phyloP scores from a whole-genome alignment of 495 filamentous ascomycete genomes.

The Penicillium bovifimosum region DNA sequence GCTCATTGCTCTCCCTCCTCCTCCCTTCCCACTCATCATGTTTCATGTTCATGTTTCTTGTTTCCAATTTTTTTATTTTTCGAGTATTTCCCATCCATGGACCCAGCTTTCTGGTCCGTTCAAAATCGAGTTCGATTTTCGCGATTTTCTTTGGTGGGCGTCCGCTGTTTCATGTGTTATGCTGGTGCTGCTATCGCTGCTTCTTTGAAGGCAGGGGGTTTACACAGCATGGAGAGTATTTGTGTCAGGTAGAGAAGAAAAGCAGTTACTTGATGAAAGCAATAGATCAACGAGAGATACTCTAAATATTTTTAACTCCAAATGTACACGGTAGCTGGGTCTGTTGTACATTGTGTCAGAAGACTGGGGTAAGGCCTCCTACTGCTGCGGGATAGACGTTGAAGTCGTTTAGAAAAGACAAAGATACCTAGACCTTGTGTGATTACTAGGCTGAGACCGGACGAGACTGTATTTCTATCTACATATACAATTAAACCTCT shows the following conservation, averaged over 20 bases:
- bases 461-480: conserved; percentile 13
- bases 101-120: conserved; percentile 13
- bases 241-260: conserved; percentile 23
- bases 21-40: conserved; percentile 15
- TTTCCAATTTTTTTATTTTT: conserved; percentile 21
- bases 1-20: too few relatives aligned
- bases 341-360: too few relatives aligned
- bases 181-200: conserved; percentile 21
- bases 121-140: conserved; percentile 35
- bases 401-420: not conserved
- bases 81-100: conserved; percentile 16
- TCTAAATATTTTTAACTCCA: conserved; percentile 2
- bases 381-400: not conserved
- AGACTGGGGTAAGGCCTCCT: too few relatives aligned
- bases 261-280: conserved; percentile 30
- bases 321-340: too few relatives aligned
- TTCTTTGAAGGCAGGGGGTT: conserved; percentile 11
- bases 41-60: conserved; percentile 12
- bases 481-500: conserved; percentile 19
- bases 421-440: not conserved
- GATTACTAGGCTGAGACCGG: not conserved
- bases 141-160: conserved; percentile 24
- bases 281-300: conserved; percentile 25
- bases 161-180: conserved; percentile 24
- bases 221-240: conserved; percentile 15